A percentile compares a stretch with the other conserved stretches of the same genome.
Conservation (phyloP, 1,284 basidiomycete genomes). For the Puccinia horiana region DNA sequence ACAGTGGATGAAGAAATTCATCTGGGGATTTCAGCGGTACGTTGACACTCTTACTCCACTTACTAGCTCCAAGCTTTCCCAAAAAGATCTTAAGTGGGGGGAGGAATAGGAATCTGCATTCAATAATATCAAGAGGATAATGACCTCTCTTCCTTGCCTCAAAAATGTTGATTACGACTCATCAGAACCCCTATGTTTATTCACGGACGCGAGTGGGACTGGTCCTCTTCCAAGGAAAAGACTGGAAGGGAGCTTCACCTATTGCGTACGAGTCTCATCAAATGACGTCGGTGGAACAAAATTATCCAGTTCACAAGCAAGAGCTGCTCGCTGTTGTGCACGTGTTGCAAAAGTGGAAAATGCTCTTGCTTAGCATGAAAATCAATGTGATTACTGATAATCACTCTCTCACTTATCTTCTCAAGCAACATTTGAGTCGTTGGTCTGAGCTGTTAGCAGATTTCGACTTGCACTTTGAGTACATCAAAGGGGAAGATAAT, state of each 20-base stretch:
- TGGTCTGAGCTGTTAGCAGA: constrained; percentile 60
- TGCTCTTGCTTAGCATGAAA: too few species aligned
- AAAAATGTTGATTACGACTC: neutral
- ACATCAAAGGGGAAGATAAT: constrained; percentile 60
- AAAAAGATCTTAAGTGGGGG: neutral
- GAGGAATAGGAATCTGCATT: neutral
- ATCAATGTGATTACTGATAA: too few species aligned
- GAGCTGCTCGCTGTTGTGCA: too few species aligned
- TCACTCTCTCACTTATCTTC: constrained; percentile 53
- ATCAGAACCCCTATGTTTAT: neutral
- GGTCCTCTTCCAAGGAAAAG: too few species aligned
- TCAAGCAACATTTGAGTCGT: constrained; percentile 58
- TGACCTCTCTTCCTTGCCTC: neutral
- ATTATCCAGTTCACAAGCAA: too few species aligned
- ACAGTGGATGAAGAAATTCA: too few species aligned
- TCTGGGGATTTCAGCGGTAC: too few species aligned
- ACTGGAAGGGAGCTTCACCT: neutral
- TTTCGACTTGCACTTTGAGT: constrained; percentile 56
- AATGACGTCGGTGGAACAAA: too few species aligned
- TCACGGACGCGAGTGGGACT: too few species aligned
- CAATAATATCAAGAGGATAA: neutral
- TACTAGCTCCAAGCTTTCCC: neutral
- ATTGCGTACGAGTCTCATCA: too few species aligned
- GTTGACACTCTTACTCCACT: neutral
- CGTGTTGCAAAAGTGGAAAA: too few species aligned